Evolutionary conservation across 257 asterid genomes (phyloP), one percentile per base, ranked within the genome.

Genomic region (Nicotiana sylvestris): DNA sequence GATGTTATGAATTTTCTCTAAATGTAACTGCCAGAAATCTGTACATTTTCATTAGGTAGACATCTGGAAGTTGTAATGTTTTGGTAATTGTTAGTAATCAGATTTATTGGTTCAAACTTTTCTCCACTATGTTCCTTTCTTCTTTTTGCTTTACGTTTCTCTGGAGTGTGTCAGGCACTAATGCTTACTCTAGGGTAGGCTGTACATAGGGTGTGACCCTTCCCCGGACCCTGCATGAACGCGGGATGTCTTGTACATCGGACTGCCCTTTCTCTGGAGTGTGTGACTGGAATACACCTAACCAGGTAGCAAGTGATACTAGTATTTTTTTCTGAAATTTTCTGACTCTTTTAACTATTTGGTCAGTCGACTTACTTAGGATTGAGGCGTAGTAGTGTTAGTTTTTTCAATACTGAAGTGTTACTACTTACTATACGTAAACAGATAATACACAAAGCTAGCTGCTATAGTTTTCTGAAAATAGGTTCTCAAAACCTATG

Each of bases 31-130:
- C 43, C 43, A 51, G 80, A 74, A 74, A 74, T 27, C 27, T 74
- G 80, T 74, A 74, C 80, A 74, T 74, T 49, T 25, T 61, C 15
- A 74, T 74, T 74, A 74, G 80, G 64, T 74, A 74, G 43, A 49
- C 64, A 74, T 49, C 39, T 74, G 64, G 64, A 74, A 49, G 80
- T 74, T 74, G 64, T 74, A 51, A 72, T 25, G 62, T 74, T 74
- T 51, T 74, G 64, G 12, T 74, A 27, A 51, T n/a, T 27, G 21
- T 1, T 46, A 74, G 80, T 49, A 49, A 74, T 49, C 80, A 74
- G 39, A 74, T 49, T 21, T 30, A 72, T 72, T 72, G n/a, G 13
- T 46, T 72, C 29, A 69, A 37, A 18, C 18, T 53, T 51, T 53
- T 12, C 58, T 53, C 18, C 58, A 1, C 6, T 53, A 0, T 53